Base-by-base conservation (phyloP, 2,329 filamentous ascomycete species). In the Geosmithia flava region DNA sequence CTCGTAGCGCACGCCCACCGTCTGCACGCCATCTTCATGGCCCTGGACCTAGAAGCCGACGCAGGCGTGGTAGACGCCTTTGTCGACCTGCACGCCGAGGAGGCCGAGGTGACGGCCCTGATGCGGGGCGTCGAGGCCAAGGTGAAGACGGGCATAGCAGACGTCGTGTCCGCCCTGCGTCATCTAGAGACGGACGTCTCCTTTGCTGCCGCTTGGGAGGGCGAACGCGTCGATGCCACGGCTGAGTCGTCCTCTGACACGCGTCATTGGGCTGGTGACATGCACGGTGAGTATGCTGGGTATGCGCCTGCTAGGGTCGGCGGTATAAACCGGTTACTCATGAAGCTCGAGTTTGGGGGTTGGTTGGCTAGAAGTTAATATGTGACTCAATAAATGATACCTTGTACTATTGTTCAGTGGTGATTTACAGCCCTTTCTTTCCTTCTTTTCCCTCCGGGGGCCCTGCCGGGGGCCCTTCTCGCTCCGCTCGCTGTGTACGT, bases 241-340 rank as follows among this genome's bases (percentile, higher is more conserved):
- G 72, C 68, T 0, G 59, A 60, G 40, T 56, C 57, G 27, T 55
- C 56, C 45, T 55, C 56, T 45, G 55, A 52, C 10, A 55, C 53
- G 20, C 56, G 56, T 19, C 57, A 61, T 39, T 71, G 75, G 30
- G 68, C 69, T 40, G 72, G 68, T 0, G 61, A 62, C 40, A 11
- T 37, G 33, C 33, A 13, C 33, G 33, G 33, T 16, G 33, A 37
- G 15, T 37, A 58, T 56, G 27, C 55, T 56, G 47, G 58, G 52
- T 95, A 87, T 61, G 72, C 82, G 29, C 84, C 87, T 1, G 75
- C 79, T 52, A 80, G 84, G 51, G 78, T 87, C 3, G 87, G 87
- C 0, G 86, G 88, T 1, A 80, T 96, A 44, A 88, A 95, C 67
- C 74, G 86, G 50, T 65, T 96, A 59, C 64, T 96, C 60, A 95